Evolutionary conservation across 345 rosid genomes (phyloP).

Genomic region (Erodium maritimum): DNA sequence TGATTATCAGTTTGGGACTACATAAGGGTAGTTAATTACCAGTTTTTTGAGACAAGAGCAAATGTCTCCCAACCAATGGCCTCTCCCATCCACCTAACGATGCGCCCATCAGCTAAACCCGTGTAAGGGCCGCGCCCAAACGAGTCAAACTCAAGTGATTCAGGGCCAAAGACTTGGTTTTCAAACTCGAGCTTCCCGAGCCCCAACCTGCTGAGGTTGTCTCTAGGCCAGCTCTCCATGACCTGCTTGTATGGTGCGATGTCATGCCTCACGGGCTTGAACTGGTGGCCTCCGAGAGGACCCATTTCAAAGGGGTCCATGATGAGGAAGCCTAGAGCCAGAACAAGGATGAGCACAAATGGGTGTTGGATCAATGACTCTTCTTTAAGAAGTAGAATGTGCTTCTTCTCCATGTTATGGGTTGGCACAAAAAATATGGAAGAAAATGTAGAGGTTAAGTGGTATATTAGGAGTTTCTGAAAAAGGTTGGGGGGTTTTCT

Average conservation of each 20-base stretch:
- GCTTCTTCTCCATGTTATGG: slow-evolving; percentile 43
- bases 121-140: slow-evolving; percentile 80
- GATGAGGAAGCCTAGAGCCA: slow-evolving; percentile 43
- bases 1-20: no score
- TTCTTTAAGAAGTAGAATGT: slow-evolving; percentile 8
- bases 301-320: slow-evolving; percentile 70
- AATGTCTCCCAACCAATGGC: slow-evolving; percentile 79
- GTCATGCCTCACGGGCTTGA: slow-evolving; percentile 73
- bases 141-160: slow-evolving; percentile 77
- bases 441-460: not conserved
- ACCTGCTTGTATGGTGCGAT: slow-evolving; percentile 84
- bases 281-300: slow-evolving; percentile 58
- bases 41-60: slow-evolving; percentile 55
- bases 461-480: not conserved
- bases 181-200: slow-evolving; percentile 66
- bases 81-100: slow-evolving; percentile 97
- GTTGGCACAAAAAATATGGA: not conserved
- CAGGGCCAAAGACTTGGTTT: slow-evolving; percentile 75
- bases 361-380: slow-evolving; percentile 40
- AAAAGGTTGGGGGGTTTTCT: not conserved
- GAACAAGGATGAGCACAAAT: slow-evolving; percentile 30
- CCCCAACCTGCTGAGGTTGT: slow-evolving; percentile 48
- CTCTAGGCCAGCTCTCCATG: slow-evolving; percentile 79
- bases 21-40: no score
- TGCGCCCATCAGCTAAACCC: slow-evolving; percentile 80